Evolutionary conservation across 345 rosid genomes (phyloP), one percentile per base, ranked within the genome.

Genomic region (Microthlaspi erraticum): DNA sequence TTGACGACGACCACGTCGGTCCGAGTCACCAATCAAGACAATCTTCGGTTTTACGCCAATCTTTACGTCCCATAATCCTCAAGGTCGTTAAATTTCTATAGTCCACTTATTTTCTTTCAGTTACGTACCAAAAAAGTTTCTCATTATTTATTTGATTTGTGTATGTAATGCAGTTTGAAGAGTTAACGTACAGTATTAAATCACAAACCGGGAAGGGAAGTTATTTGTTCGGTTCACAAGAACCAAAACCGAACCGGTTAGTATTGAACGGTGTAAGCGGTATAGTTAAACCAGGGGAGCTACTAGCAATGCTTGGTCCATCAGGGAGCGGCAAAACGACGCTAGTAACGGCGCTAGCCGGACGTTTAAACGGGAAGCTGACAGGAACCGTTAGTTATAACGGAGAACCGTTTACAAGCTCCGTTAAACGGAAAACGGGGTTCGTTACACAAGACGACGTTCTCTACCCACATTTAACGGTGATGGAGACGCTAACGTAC

Each of bases 281-380:
- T n/a, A 71, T 87, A 20, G 96, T 86, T 36, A 82, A 81, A 29
- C 98, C 98, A 1, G 96, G 96, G 5, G 93, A 92, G 84, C 71
- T 92, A 20, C 79, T 92, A 17, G 96, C 98, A 78, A 89, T 92
- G 96, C 87, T 92, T 7, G 98, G 98, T 20, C 98, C 98, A 20
- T 92, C 98, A 0, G 98, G 98, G 0, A 89, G 98, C 55, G 98
- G 98, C 60, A 92, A 92, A 81, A 92, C 96, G 50, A 88, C 98
- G 39, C 87, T 92, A 52, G 79, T 92, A 36, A 85, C 98, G 3
- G 96, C 96, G 42, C 80, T 92, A 0, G 88, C 87, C 0, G 93
- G 96, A 5, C 87, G 96, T 49, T 71, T 92, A 45, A 72, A 82
- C 0, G 96, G 93, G n/a, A 92, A 88, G 77, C 3, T 92, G 26